Conservation (phyloP, 2,329 filamentous ascomycete genomes). For the Phyllosticta citrichinensis region DNA sequence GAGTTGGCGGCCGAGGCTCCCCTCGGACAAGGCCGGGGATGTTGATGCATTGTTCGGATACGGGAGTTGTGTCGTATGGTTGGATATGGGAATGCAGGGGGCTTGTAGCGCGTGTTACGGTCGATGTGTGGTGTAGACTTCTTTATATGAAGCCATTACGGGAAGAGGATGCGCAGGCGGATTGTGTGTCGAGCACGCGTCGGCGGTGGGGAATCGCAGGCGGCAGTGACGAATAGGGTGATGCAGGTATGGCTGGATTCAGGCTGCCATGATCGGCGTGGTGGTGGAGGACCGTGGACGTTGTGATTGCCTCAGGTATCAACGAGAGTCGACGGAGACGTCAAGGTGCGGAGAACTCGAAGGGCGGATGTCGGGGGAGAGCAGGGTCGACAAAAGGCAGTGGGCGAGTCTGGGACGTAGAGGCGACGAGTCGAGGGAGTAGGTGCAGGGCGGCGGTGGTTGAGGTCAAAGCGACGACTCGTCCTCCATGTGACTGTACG, state of each 20-base stretch:
- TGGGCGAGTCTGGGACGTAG: slow-evolving; percentile 6
- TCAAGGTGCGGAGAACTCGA: neutral
- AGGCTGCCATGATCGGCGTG: slow-evolving; percentile 8
- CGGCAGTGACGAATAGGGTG: slow-evolving; percentile 2
- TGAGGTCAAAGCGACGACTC: neutral
- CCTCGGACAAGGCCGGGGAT: slow-evolving; percentile 64
- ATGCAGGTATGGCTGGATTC: slow-evolving; percentile 1
- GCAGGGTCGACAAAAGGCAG: neutral
- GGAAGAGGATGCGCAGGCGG: neutral
- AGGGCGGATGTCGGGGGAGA: neutral
- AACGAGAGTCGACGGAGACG: slow-evolving; percentile 1
- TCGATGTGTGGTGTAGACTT: slow-evolving; percentile 3
- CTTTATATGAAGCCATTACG: slow-evolving; percentile 9
- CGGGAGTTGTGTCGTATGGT: neutral
- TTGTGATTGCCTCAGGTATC: slow-evolving; percentile 6
- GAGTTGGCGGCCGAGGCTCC: slow-evolving; percentile 37
- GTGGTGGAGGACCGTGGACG: neutral
- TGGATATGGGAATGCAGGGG: neutral
- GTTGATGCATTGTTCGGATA: slow-evolving; percentile 70
- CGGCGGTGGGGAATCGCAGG: slow-evolving; percentile 6
- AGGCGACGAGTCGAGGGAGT: neutral
- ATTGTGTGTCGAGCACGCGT: neutral
- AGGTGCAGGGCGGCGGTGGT: neutral
- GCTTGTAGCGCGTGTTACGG: slow-evolving; percentile 1
- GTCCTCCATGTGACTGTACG: slow-evolving; percentile 11